phyloP scores from a whole-genome alignment of 176 grass and related monocot species.

The Bromus sterilis region DNA sequence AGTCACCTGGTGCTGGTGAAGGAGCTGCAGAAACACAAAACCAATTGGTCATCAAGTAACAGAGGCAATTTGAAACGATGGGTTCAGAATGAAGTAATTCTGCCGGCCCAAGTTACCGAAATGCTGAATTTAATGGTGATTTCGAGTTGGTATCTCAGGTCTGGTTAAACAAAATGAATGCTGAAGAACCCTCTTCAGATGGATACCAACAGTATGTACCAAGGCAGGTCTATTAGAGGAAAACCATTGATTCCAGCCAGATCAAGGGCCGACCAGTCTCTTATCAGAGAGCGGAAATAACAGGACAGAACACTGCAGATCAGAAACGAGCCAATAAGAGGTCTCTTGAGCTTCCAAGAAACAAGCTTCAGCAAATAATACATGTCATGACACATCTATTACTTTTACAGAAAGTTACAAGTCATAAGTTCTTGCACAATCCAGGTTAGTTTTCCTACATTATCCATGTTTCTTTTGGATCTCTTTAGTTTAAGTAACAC shows the following conservation, averaged over 20 bases:
- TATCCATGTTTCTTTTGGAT: background rate
- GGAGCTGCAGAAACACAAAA: slow-evolving; percentile 45
- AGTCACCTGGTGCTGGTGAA: slow-evolving; percentile 43
- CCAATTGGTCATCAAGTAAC: slow-evolving; percentile 18
- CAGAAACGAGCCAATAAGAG: slow-evolving; percentile 54
- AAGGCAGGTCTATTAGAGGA: slow-evolving; percentile 48
- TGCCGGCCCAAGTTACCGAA: slow-evolving; percentile 35
- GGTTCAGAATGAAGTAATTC: slow-evolving; percentile 37
- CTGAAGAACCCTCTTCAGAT: too few species aligned
- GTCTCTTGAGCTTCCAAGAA: slow-evolving; percentile 63
- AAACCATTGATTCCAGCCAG: slow-evolving; percentile 48
- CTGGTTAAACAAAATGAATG: slow-evolving; percentile 34
- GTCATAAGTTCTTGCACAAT: slow-evolving; percentile 91
- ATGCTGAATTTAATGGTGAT: slow-evolving; percentile 62
- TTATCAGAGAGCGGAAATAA: slow-evolving; percentile 27
- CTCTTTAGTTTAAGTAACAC: background rate
- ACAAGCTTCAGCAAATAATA: slow-evolving; percentile 43
- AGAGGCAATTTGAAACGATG: slow-evolving; percentile 51
- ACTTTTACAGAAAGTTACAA: slow-evolving; percentile 79
- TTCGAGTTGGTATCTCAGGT: slow-evolving; percentile 22
- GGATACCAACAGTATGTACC: slow-evolving; percentile 1
- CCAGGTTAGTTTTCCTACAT: slow-evolving; percentile 45
- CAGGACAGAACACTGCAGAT: slow-evolving; percentile 44
- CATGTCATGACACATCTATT: slow-evolving; percentile 76
- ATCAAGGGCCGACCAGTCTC: slow-evolving; percentile 30